Evolutionary conservation across 2,329 filamentous ascomycete genomes (phyloP), one percentile per base, ranked within the genome.

Genomic region (Aspergillus viridinutans): DNA sequence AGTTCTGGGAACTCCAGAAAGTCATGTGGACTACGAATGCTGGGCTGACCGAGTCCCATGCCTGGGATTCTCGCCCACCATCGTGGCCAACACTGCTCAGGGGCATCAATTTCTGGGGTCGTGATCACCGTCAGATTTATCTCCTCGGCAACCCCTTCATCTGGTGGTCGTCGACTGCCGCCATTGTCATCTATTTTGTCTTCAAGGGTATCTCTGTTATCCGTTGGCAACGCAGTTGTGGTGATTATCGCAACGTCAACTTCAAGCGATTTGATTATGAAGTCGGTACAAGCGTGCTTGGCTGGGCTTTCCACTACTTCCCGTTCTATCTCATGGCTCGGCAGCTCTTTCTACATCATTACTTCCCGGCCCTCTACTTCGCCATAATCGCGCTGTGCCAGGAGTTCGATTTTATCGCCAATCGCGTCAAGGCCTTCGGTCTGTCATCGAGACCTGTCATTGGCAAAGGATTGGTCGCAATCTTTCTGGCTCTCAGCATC

Each of bases 21-120:
- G 94, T 99, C 62, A 99, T 99, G 94, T 99, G 94, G 94, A 92
- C 84, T 68, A 99, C 94, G 38, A 99, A 99, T 71, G 94, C 94
- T 32, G 94, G 94, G 47, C 85, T 99, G 50, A 90, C 94, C 26
- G 94, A 99, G 69, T 96, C 92, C 20, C 94, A 99, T 72, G 91
- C 92, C 53, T 99, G 95, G 94, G 94, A 99, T 73, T 97, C 94
- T 49, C 90, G 94, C 49, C 94, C 94, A 32, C 85, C 86, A 35
- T 93, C 92, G 6, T 99, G 94, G 94, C 94, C 94, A 23, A 84
- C 95, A 56, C 85, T 99, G 53, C 85, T 85, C 64, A 90, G 94
- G 61, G 94, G 94, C 68, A 99, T 99, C 82, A 99, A 99, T 80
- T 99, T 99, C 82, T 99, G 94, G 94, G 92, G 93, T 64, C 92